A percentile compares a stretch with the other conserved stretches of the same genome.
Evolutionary conservation across 495 filamentous ascomycete genomes (phyloP).

Genomic region (Platismatia glauca): DNA sequence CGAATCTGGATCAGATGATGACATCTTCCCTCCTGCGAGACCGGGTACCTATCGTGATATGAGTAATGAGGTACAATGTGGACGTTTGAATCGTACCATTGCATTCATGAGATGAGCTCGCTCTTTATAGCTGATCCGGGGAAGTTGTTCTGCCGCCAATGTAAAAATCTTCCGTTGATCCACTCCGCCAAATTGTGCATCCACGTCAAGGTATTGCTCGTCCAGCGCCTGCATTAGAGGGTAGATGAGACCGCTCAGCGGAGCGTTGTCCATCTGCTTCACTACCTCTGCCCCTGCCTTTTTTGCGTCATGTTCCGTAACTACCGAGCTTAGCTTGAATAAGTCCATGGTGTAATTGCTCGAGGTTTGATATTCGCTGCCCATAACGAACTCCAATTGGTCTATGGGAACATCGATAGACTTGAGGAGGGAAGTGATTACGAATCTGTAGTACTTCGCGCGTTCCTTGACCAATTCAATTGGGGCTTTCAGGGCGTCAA

Average conservation of each 20-base stretch:
- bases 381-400: conserved; percentile 74
- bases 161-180: conserved; percentile 91
- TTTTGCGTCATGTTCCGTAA: conserved; percentile 61
- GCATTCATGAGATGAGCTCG: conserved; percentile 81
- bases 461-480: conserved; percentile 78
- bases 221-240: conserved; percentile 84
- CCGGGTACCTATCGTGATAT: conserved; percentile 40
- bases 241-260: conserved; percentile 75
- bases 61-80: background rate
- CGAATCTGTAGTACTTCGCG: conserved; percentile 59
- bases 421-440: conserved; percentile 57
- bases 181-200: conserved; percentile 63
- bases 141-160: conserved; percentile 66
- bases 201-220: conserved; percentile 79
- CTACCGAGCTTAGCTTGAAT: conserved; percentile 51
- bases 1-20: conserved; percentile 51
- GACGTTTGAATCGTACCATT: conserved; percentile 48
- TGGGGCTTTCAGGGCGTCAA: conserved; percentile 40
- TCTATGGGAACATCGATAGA: conserved; percentile 67
- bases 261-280: conserved; percentile 72
- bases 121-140: conserved; percentile 59
- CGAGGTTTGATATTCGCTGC: conserved; percentile 67
- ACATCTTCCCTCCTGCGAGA: conserved; percentile 75
- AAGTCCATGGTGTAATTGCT: conserved; percentile 66
- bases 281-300: conserved; percentile 89